Evolutionary conservation across 768 basidiomycete species (phyloP).

Genomic region (Gyrodon lividus): DNA sequence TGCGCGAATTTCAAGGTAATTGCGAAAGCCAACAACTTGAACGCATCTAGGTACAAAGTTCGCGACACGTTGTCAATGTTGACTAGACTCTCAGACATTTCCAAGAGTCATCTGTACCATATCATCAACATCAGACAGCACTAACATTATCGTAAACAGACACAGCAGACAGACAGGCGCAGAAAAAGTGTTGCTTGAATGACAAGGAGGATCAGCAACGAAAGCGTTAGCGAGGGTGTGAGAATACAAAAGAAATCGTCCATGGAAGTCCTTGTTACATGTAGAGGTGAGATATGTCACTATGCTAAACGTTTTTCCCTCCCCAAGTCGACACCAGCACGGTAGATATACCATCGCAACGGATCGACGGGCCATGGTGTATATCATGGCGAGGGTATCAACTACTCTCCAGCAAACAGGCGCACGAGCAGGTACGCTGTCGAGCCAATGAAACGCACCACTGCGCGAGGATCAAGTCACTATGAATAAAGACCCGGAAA

Average conservation of each 20-base stretch:
- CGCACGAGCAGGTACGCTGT: slow-evolving; percentile 82
- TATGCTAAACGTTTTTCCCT: neutral
- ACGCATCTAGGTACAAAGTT: no score
- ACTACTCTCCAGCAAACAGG: slow-evolving; percentile 82
- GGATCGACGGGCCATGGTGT: neutral
- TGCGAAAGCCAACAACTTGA: no score
- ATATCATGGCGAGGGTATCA: neutral
- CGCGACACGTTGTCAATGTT: no score
- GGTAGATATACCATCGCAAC: neutral
- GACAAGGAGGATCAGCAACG: neutral
- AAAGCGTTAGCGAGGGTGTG: no score
- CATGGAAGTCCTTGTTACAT: neutral
- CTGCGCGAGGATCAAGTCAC: slow-evolving; percentile 37
- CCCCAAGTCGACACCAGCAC: neutral
- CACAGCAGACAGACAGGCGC: neutral
- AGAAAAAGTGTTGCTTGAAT: neutral
- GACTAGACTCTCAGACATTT: no score
- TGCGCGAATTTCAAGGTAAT: no score
- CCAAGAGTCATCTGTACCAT: no score
- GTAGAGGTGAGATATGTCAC: neutral
- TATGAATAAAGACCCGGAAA: neutral
- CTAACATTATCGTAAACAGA: neutral
- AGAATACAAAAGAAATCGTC: slow-evolving; percentile 10
- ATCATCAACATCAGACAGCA: slow-evolving; percentile 7
- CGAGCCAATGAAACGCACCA: slow-evolving; percentile 82